phyloP scores from a whole-genome alignment of 331 rosid species.

The Malus hybrid region DNA sequence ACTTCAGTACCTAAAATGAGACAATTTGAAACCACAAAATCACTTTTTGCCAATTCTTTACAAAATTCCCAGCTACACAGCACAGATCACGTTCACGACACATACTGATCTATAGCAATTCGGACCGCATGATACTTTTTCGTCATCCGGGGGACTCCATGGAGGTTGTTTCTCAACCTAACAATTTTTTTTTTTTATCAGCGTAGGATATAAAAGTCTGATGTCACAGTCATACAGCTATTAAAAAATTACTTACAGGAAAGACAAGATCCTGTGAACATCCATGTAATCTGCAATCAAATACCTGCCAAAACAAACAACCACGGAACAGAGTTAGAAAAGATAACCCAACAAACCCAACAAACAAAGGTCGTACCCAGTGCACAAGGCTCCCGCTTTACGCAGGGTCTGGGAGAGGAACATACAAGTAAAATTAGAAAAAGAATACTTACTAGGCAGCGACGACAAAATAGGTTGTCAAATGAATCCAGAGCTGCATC shows the following conservation, averaged over 20 bases:
- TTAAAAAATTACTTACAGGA: conserved; percentile 57
- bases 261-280: conserved; percentile 98
- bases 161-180: conserved; percentile 87
- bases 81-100: conserved; percentile 7
- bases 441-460: conserved; percentile 76
- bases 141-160: conserved; percentile 62
- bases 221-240: conserved; percentile 6
- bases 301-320: conserved; percentile 49
- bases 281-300: conserved; percentile 96
- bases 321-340: conserved; percentile 4
- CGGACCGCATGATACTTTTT: conserved; percentile 70
- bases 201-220: conserved; percentile 7
- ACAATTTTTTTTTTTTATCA: conserved; percentile 14
- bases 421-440: conserved; percentile 7
- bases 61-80: conserved; percentile 6
- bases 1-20: conserved; percentile 50
- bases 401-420: too few species aligned
- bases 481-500: conserved; percentile 97
- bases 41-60: not conserved
- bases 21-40: conserved; percentile 23
- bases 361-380: too few species aligned
- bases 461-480: conserved; percentile 95
- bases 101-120: conserved; percentile 76
- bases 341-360: not conserved
- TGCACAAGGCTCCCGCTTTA: too few species aligned